Evolutionary conservation across 148 eudicot species (phyloP).

Genomic region (Drosera capensis): DNA sequence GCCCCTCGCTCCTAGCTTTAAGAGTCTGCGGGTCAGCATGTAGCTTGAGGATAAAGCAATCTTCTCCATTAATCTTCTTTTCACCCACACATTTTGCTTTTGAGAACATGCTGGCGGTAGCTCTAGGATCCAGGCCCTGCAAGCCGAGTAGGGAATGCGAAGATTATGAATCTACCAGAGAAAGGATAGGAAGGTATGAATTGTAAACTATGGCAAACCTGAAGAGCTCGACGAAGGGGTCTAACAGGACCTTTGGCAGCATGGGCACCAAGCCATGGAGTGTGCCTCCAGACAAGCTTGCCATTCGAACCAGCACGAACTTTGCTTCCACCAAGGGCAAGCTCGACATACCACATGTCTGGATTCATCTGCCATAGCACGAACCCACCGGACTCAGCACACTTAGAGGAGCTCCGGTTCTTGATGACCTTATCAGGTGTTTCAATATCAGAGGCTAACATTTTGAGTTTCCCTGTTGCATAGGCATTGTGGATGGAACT

Average conservation of each 20-base stretch:
- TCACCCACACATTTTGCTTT: slow-evolving; percentile 49
- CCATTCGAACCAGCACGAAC: slow-evolving; percentile 80
- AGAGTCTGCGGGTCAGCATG: slow-evolving; percentile 43
- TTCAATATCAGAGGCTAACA: slow-evolving; percentile 63
- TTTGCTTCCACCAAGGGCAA: slow-evolving; percentile 63
- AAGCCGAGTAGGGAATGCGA: background rate
- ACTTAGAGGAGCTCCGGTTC: slow-evolving; percentile 36
- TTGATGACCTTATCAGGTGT: slow-evolving; percentile 62
- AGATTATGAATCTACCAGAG: background rate
- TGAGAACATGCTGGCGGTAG: slow-evolving; percentile 46
- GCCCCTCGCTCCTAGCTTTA: slow-evolving; percentile 47
- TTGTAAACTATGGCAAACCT: slow-evolving; percentile 34
- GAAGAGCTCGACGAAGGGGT: slow-evolving; percentile 75
- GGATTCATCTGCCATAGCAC: slow-evolving; percentile 85
- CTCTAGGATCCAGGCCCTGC: slow-evolving; percentile 58
- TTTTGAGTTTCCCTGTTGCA: slow-evolving; percentile 69
- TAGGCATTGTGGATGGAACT: slow-evolving; percentile 49
- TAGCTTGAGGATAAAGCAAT: slow-evolving; percentile 48
- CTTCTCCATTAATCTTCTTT: slow-evolving; percentile 49
- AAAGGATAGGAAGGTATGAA: too few species aligned
- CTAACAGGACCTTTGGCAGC: slow-evolving; percentile 82
- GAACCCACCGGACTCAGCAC: slow-evolving; percentile 65
- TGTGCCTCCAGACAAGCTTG: slow-evolving; percentile 70
- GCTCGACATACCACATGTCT: slow-evolving; percentile 83
- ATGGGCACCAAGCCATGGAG: slow-evolving; percentile 77